These are phyloP conservation scores for Diaporthe sp. DNA, from an alignment of 2,329 filamentous ascomycete genomes.

Conservation along the genomic window DNA sequence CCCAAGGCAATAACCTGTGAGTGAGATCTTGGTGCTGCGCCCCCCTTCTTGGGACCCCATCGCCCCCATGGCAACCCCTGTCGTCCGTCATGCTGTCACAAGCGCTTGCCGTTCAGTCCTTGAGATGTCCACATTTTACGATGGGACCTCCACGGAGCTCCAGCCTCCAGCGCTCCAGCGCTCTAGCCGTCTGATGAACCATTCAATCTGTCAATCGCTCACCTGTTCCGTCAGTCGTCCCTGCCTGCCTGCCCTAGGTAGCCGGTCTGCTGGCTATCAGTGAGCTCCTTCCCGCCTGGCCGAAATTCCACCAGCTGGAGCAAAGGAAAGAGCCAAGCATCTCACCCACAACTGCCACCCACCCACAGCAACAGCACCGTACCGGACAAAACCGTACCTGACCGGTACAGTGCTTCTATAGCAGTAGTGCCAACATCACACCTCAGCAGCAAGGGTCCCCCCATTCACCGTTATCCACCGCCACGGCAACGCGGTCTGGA, in stretches of 20 bases:
- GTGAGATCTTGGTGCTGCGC: constrained; percentile 21
- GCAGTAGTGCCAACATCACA: constrained; percentile 3
- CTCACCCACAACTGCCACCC: background rate
- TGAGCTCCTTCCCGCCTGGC: constrained; percentile 3
- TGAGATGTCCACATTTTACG: constrained; percentile 17
- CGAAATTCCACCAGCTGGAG: background rate
- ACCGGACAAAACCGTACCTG: background rate
- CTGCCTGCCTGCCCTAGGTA: background rate
- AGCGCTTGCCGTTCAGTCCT: constrained; percentile 23
- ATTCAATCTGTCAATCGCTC: background rate
- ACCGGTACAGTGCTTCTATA: background rate
- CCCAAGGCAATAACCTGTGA: background rate
- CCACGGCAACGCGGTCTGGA: constrained; percentile 28
- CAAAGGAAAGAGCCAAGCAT: background rate
- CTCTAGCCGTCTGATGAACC: background rate
- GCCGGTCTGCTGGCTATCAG: background rate
- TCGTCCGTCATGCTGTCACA: constrained; percentile 12
- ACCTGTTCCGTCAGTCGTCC: background rate
- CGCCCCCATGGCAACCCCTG: background rate
- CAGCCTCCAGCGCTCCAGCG: background rate
- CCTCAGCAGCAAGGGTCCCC: constrained; percentile 4
- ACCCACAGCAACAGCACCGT: background rate
- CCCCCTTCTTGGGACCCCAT: constrained; percentile 13
- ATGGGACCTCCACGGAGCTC: constrained; percentile 5
- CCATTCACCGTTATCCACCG: constrained; percentile 8